Evolutionary conservation across 805 yeast genomes (phyloP), one percentile per base, ranked within the genome.

Genomic region (Pichia kluyveri): DNA sequence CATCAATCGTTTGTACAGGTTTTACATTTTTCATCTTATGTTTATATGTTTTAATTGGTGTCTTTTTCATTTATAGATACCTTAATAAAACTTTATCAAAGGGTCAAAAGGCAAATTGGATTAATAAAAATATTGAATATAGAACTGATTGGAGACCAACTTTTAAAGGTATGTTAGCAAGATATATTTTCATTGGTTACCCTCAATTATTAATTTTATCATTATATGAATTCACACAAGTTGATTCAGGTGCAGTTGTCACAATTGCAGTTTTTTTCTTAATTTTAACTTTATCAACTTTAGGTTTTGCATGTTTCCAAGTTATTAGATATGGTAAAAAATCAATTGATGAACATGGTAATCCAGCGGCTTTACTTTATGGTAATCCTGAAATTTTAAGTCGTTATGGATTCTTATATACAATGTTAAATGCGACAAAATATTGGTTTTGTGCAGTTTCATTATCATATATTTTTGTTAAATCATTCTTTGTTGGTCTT

Each of bases 181-280:
- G 95, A 63, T 84, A 88, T 59, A 74, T 87, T 48, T 83, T 77
- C 57, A 86, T 90, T 60, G 96, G 95, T 0, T 88, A 86, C 65
- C 80, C 95, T 3, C 95, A 89, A 63, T 67, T 90, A 49, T 71
- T 81, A 17, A 77, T 89, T 45, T 73, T 90, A 49, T 81, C 96
- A 11, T 71, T 89, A 47, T 90, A 95, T 93, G 96, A 90, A 69
- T 89, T 88, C 64, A 78, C 83, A 8, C 75, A 74, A 58, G 69
- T 75, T 45, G 96, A 90, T 60, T 88, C 96, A 0, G 84, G 95
- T 1, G 96, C 96, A 0, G 88, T 90, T 31, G 79, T 90, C 49
- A 89, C 87, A 6, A 67, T 87, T 50, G 91, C 96, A 2, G 82
- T 78, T 37, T 67, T 90, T 43, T 81, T 86, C 63, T 68, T 90